Percentiles rank a stretch among this genome's conserved stretches.
These are phyloP conservation scores for Hanseniaspora osmophila DNA, from an alignment of 805 yeast species.

Conservation along the genomic window DNA sequence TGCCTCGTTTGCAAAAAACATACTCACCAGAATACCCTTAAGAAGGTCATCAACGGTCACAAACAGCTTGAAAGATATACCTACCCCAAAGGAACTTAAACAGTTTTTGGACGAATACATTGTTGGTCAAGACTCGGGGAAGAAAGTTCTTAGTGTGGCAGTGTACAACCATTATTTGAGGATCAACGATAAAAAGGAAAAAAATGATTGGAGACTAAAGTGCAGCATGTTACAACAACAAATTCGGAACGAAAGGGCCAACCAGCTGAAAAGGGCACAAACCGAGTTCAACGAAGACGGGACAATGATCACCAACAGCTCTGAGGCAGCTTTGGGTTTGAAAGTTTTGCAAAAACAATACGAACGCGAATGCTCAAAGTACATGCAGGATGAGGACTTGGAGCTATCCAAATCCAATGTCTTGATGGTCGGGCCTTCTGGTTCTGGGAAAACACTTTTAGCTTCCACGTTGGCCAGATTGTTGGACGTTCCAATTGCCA, in stretches of 20 bases:
- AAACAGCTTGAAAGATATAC: slow-evolving; percentile 17
- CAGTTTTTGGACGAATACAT: slow-evolving; percentile 35
- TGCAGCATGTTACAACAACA: slow-evolving; percentile 13
- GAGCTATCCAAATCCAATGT: slow-evolving; percentile 43
- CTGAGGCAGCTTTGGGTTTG: slow-evolving; percentile 21
- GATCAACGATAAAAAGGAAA: slow-evolving; percentile 28
- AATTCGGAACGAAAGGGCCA: slow-evolving; percentile 3
- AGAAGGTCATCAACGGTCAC: neutral
- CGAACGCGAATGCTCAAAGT: slow-evolving; percentile 11
- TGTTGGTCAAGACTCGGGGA: slow-evolving; percentile 42
- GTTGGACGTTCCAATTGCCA: slow-evolving; percentile 41
- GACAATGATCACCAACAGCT: slow-evolving; percentile 12
- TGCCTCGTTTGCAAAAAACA: neutral
- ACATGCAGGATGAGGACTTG: slow-evolving; percentile 24
- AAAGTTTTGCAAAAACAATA: slow-evolving; percentile 19
- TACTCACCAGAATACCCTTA: neutral
- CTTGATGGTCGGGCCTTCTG: slow-evolving; percentile 44
- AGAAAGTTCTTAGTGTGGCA: slow-evolving; percentile 46
- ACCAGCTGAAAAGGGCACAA: slow-evolving; percentile 16
- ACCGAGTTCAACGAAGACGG: slow-evolving; percentile 12
- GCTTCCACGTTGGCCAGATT: slow-evolving; percentile 40
- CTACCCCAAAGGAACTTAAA: slow-evolving; percentile 35
- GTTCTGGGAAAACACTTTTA: slow-evolving; percentile 45
- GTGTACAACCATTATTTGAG: slow-evolving; percentile 45
- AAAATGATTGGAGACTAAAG: slow-evolving; percentile 17